Evolutionary conservation across 139 green algal genomes (phyloP), one percentile per base, ranked within the genome.

Genomic region (Nannochloris sp.): DNA sequence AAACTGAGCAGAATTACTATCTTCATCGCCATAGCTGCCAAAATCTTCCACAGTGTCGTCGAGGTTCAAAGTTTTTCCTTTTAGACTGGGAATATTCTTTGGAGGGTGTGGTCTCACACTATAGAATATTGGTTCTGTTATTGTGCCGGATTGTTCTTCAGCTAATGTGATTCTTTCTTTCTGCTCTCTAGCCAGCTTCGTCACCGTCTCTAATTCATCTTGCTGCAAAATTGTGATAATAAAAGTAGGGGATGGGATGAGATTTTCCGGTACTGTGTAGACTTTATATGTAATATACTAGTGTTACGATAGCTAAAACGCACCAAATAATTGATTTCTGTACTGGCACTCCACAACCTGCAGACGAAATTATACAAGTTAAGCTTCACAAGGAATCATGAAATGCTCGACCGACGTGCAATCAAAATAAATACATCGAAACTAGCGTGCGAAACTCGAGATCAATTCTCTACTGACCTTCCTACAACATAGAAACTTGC

Each of bases 61-160:
- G 42, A 19, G 42, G 42, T 70, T 61, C 47, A 83, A 6, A 6
- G 6, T 15, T 24, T 45, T 38, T 1, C 77, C 77, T n/a, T 6
- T 45, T 35, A 82, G 53, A 8, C 67, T 53, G 24, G 34, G 58
- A 27, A 55, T 32, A 9, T 58, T 54, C 23, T 35, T 25, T 23
- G 55, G 45, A 29, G 45, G 34, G 25, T 19, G 14, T 10, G 59
- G 62, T 19, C 77, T 65, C 6, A 82, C 60, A 63, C 55, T 79
- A 59, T 76, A 79, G 35, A 72, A 78, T 35, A 83, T 53, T 15
- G 42, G 42, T 19, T 51, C 42, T 19, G 19, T 51, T 19, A 27
- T 51, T 19, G 19, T 19, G 19, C 19, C 42, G 19, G 42, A 19
- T 51, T 51, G 19, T 19, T 51, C 42, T 19, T 27, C 19, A 19